phyloP scores from a whole-genome alignment of 2,329 filamentous ascomycete species.

The Fusarium tupiense region DNA sequence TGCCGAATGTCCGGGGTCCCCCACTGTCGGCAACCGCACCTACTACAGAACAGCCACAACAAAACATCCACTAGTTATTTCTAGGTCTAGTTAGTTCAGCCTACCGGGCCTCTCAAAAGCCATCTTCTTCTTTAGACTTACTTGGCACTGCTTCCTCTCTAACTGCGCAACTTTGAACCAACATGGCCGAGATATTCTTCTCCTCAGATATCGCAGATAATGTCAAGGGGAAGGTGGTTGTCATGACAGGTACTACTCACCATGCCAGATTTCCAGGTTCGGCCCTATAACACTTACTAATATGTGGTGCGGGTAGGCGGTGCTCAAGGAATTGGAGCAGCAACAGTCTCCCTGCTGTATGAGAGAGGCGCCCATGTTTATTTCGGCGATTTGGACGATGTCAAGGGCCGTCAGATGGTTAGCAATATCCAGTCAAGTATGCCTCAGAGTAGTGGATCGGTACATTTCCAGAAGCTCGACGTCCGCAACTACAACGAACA shows the following conservation, averaged over 20 bases:
- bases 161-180: neutral
- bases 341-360: neutral
- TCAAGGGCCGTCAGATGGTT: neutral
- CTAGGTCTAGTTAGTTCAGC: neutral
- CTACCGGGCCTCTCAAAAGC: accelerated
- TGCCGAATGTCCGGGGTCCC: neutral
- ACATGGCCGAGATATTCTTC: neutral
- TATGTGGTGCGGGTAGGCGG: accelerated
- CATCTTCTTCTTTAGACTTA: neutral
- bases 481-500: neutral
- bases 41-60: too few relatives aligned
- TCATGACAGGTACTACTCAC: neutral
- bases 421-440: neutral
- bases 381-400: neutral
- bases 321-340: neutral
- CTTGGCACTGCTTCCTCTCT: too few relatives aligned
- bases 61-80: too few relatives aligned
- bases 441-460: neutral
- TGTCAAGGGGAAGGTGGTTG: neutral
- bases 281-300: neutral
- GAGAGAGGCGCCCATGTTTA: neutral
- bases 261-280: too few relatives aligned
- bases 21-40: neutral
- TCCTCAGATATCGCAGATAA: neutral
- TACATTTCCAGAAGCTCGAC: neutral